phyloP scores from a whole-genome alignment of 2,329 filamentous ascomycete genomes.

The Biscogniauxia sp. region DNA sequence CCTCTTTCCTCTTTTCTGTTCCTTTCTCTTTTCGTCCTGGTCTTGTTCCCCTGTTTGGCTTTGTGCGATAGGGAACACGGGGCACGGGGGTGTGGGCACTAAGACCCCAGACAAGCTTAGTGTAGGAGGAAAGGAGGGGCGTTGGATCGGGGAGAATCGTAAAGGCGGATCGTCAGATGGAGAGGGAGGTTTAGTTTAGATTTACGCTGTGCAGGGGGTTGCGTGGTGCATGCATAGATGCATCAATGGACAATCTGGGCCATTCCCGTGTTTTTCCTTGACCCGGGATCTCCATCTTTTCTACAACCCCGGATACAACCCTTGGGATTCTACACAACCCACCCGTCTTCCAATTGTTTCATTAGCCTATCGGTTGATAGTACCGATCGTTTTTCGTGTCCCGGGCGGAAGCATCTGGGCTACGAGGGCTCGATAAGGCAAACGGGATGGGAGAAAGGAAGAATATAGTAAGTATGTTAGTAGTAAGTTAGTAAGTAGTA shows the following conservation, averaged over 20 bases:
- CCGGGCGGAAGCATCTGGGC: constrained; percentile 5
- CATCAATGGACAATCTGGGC: background rate
- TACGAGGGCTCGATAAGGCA: constrained; percentile 1
- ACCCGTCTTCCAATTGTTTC: background rate
- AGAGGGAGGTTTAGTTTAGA: background rate
- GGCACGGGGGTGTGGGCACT: background rate
- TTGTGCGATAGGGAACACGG: too few species aligned
- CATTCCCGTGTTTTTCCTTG: constrained; percentile 24
- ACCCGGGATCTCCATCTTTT: constrained; percentile 12
- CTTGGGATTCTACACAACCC: background rate
- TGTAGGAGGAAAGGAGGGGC: too few species aligned
- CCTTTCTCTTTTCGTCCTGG: too few species aligned
- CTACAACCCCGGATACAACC: background rate
- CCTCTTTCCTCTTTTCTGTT: too few species aligned
- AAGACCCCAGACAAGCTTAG: background rate
- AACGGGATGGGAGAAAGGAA: background rate
- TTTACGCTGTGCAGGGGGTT: background rate
- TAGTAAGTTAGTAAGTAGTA: too few species aligned
- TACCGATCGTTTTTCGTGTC: constrained; percentile 17
- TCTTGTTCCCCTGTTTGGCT: too few species aligned
- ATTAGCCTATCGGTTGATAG: constrained; percentile 1
- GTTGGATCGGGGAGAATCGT: background rate
- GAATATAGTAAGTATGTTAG: too few species aligned
- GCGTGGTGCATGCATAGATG: background rate
- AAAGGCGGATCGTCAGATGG: background rate